phyloP scores from a whole-genome alignment of 169 alveolate species.

The Eimeria acervulina region DNA sequence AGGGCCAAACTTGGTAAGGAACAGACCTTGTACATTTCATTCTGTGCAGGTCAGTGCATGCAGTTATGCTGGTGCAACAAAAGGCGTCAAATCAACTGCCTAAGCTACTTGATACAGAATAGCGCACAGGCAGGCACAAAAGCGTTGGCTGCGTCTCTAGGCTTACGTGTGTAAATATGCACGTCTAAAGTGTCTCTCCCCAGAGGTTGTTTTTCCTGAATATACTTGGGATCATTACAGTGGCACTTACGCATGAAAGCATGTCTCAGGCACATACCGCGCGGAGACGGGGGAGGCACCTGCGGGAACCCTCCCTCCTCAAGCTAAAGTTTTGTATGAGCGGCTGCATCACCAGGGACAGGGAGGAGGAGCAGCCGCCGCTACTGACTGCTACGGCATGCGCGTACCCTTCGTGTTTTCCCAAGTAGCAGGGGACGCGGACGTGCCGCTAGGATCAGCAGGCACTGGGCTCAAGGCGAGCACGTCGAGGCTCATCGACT shows the following conservation, averaged over 20 bases:
- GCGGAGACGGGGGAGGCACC: slow-evolving; percentile 83
- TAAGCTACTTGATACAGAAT: background rate
- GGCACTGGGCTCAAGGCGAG: slow-evolving; percentile 39
- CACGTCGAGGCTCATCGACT: slow-evolving; percentile 66
- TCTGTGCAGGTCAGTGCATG: background rate
- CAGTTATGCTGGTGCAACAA: background rate
- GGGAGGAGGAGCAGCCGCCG: slow-evolving; percentile 1
- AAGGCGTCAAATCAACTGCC: background rate
- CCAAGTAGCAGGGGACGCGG: slow-evolving; percentile 70
- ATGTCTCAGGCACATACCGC: slow-evolving; percentile 73
- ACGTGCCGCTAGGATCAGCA: slow-evolving; percentile 56
- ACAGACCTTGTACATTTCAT: background rate
- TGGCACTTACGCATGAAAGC: background rate
- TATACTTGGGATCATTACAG: background rate
- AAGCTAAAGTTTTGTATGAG: slow-evolving; percentile 81
- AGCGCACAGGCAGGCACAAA: background rate
- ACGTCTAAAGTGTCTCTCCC: background rate
- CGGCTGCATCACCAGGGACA: slow-evolving; percentile 68
- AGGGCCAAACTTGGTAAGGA: slow-evolving; percentile 79
- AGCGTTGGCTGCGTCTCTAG: background rate
- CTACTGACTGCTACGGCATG: slow-evolving; percentile 23
- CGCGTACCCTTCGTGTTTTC: slow-evolving; percentile 76
- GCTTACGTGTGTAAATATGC: background rate
- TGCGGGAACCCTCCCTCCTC: slow-evolving; percentile 81
- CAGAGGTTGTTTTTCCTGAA: background rate